phyloP scores from a whole-genome alignment of 1,139 yeast species.

The Saccharomyces hybrid region DNA sequence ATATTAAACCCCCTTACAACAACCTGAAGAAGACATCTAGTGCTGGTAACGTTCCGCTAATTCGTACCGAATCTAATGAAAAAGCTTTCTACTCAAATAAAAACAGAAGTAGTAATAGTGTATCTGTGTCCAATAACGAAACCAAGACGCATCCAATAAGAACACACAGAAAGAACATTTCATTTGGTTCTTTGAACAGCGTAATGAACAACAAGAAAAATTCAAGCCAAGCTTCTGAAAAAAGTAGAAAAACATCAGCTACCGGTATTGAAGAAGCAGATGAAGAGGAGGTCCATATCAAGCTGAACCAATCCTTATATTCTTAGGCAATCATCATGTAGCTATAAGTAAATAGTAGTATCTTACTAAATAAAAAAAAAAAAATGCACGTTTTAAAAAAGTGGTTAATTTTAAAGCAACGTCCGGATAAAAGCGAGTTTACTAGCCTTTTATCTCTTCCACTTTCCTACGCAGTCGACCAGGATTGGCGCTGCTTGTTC shows the following conservation, averaged over 20 bases:
- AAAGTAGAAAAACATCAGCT: conserved; percentile 7
- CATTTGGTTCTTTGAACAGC: conserved; percentile 32
- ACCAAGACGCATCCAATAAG: conserved; percentile 22
- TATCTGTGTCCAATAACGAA: not conserved
- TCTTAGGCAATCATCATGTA: conserved; percentile 3
- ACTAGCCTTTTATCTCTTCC: no score
- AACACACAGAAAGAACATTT: conserved; percentile 30
- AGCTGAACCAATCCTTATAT: conserved; percentile 7
- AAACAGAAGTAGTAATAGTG: conserved; percentile 22
- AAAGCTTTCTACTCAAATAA: conserved; percentile 12
- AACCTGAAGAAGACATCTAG: conserved; percentile 13
- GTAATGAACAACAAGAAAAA: conserved; percentile 28
- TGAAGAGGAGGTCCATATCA: conserved; percentile 15
- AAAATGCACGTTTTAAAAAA: not conserved
- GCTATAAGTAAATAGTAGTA: not conserved
- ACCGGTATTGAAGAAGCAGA: conserved; percentile 20
- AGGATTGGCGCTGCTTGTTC: no score
- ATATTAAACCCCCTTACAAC: conserved; percentile 7
- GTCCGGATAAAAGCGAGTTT: no score
- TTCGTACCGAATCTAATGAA: conserved; percentile 3
- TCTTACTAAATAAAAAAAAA: not conserved
- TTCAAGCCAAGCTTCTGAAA: conserved; percentile 6
- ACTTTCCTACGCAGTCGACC: no score
- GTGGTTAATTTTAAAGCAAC: no score
- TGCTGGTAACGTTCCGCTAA: conserved; percentile 15